phyloP scores from a whole-genome alignment of 139 green algal genomes.

The Dunaliella primolecta region DNA sequence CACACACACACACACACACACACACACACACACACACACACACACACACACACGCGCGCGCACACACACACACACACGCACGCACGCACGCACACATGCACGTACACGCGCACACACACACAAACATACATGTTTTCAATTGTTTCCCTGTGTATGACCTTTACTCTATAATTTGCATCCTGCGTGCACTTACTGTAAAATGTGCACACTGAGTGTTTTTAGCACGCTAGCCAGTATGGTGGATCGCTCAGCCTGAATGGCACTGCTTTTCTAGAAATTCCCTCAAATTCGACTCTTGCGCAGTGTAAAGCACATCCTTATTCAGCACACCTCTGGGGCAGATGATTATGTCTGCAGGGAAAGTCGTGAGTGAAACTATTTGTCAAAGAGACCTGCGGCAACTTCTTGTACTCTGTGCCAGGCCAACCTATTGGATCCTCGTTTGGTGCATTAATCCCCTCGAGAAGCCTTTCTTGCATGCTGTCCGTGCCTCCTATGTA shows the following conservation, averaged over 20 bases:
- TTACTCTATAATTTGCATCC: too few relatives aligned
- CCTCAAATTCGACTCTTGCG: too few relatives aligned
- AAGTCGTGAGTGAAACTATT: background rate
- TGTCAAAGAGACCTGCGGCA: too few relatives aligned
- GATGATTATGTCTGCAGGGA: background rate
- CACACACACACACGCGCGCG: background rate
- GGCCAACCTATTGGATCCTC: background rate
- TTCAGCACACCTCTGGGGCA: too few relatives aligned
- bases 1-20: too few relatives aligned
- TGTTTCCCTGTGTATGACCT: background rate
- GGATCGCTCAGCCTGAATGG: background rate
- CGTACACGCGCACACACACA: background rate
- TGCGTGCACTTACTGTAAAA: too few relatives aligned
- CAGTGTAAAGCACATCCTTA: too few relatives aligned
- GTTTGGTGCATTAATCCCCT: background rate
- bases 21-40: background rate
- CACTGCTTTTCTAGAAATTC: too few relatives aligned
- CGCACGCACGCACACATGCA: background rate
- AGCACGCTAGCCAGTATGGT: too few relatives aligned
- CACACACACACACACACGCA: slow-evolving; percentile 6
- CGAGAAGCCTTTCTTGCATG: background rate
- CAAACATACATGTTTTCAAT: background rate
- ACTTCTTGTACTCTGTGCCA: too few relatives aligned
- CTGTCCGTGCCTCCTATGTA: background rate
- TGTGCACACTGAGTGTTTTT: too few relatives aligned